These are phyloP conservation scores for Margaritispora aquatica DNA, from an alignment of 495 filamentous ascomycete genomes.

Conservation along the genomic window DNA sequence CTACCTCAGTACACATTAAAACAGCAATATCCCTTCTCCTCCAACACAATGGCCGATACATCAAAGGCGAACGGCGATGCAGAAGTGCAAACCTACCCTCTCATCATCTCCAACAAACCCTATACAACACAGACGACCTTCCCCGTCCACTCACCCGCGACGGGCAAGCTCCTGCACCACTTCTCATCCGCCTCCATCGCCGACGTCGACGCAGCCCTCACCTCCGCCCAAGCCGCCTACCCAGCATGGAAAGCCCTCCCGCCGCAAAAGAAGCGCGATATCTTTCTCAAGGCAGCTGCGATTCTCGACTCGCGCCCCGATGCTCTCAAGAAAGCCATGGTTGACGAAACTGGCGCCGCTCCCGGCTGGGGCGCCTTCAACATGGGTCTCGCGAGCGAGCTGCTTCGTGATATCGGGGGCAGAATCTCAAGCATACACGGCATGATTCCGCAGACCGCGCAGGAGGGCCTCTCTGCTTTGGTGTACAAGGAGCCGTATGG, in stretches of 20 bases:
- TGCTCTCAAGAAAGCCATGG: slow-evolving; percentile 56
- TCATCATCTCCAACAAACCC: neutral
- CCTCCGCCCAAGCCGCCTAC: slow-evolving; percentile 63
- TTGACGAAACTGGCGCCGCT: slow-evolving; percentile 52
- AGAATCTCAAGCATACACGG: slow-evolving; percentile 56
- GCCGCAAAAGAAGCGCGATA: slow-evolving; percentile 56
- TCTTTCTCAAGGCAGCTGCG: slow-evolving; percentile 65
- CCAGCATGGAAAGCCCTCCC: slow-evolving; percentile 61
- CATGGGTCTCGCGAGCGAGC: slow-evolving; percentile 44
- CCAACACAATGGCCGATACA: no score
- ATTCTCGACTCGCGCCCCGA: slow-evolving; percentile 54
- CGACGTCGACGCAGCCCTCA: slow-evolving; percentile 56
- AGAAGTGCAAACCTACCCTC: neutral
- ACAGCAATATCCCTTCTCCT: no score
- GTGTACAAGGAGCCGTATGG: slow-evolving; percentile 79
- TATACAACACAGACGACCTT: slow-evolving; percentile 37
- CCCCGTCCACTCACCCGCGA: slow-evolving; percentile 43
- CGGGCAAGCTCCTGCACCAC: slow-evolving; percentile 53
- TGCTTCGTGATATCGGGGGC: slow-evolving; percentile 65
- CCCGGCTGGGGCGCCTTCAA: slow-evolving; percentile 34
- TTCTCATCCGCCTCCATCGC: slow-evolving; percentile 54
- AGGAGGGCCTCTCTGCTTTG: slow-evolving; percentile 56
- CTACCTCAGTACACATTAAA: no score
- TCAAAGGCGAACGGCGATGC: neutral
- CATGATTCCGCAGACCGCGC: slow-evolving; percentile 45